Evolutionary conservation across 2,329 filamentous ascomycete species (phyloP).

Genomic region (Botrytis elliptica): DNA sequence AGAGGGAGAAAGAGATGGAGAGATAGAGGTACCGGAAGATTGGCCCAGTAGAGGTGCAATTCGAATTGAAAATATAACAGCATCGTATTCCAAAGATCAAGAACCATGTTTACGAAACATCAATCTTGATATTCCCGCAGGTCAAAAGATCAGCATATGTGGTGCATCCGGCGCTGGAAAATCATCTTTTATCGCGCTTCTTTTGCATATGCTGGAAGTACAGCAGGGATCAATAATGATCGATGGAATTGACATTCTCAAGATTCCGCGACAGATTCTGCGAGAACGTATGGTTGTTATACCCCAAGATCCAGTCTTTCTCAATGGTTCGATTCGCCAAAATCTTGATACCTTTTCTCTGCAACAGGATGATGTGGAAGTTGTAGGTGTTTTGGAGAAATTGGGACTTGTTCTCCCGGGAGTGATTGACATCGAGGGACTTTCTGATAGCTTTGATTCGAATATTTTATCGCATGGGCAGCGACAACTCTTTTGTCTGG

Average conservation of each 20-base stretch:
- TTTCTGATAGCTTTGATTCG: constrained; percentile 42
- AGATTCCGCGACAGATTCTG: constrained; percentile 45
- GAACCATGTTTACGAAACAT: constrained; percentile 21
- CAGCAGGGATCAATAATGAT: constrained; percentile 45
- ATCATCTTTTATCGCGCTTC: constrained; percentile 45
- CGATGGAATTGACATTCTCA: constrained; percentile 48
- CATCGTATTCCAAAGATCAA: constrained; percentile 33
- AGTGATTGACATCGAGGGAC: constrained; percentile 22
- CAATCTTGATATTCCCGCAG: constrained; percentile 47
- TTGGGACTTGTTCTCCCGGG: constrained; percentile 38
- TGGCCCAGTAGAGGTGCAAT: constrained; percentile 36
- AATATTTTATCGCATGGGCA: constrained; percentile 49
- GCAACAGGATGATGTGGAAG: constrained; percentile 40
- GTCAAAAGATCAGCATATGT: constrained; percentile 50
- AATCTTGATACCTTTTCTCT: constrained; percentile 48
- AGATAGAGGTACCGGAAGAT: constrained; percentile 22
- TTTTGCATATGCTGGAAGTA: constrained; percentile 51
- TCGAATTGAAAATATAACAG: constrained; percentile 36
- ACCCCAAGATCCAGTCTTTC: constrained; percentile 51
- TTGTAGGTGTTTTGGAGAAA: constrained; percentile 46
- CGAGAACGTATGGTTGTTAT: constrained; percentile 43
- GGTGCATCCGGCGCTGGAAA: constrained; percentile 48
- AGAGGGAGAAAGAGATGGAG: neutral
- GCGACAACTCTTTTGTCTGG: constrained; percentile 45
- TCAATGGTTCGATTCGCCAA: constrained; percentile 47